phyloP scores from a whole-genome alignment of 805 yeast species.

The Pichia thaimueangensis region DNA sequence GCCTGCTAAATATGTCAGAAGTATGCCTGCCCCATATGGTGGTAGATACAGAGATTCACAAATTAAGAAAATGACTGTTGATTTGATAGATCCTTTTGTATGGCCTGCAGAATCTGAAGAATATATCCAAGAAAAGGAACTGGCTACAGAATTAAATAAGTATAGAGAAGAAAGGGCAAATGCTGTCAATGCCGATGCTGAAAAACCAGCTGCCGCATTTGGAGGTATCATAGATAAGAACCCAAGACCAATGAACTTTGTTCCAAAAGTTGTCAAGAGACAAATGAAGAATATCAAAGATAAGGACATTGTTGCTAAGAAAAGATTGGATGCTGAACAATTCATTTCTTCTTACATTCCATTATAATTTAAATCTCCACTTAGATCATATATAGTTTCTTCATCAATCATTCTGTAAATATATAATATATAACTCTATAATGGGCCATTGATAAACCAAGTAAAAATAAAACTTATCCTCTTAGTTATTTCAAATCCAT shows the following conservation, averaged over 20 bases:
- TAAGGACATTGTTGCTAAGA: conserved; percentile 25
- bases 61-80: conserved; percentile 93
- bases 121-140: conserved; percentile 26
- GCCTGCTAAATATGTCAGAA: conserved; percentile 61
- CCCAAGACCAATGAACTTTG: conserved; percentile 58
- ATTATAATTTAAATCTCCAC: neutral
- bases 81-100: conserved; percentile 89
- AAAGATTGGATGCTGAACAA: conserved; percentile 26
- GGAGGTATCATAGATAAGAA: conserved; percentile 57
- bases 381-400: too few relatives aligned
- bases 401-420: too few relatives aligned
- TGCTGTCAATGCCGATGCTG: conserved; percentile 56
- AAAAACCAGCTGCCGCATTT: conserved; percentile 64
- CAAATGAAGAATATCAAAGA: conserved; percentile 41
- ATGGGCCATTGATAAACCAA: too few relatives aligned
- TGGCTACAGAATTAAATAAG: conserved; percentile 41
- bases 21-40: conserved; percentile 43
- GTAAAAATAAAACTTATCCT: too few relatives aligned
- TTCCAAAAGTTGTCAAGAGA: conserved; percentile 44
- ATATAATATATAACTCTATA: too few relatives aligned
- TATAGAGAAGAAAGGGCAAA: conserved; percentile 46
- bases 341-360: conserved; percentile 27
- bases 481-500: too few relatives aligned
- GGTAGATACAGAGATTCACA: conserved; percentile 76
- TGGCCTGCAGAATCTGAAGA: conserved; percentile 70